Conservation (phyloP, 2,329 filamentous ascomycete genomes). For the Fusarium sp. region DNA sequence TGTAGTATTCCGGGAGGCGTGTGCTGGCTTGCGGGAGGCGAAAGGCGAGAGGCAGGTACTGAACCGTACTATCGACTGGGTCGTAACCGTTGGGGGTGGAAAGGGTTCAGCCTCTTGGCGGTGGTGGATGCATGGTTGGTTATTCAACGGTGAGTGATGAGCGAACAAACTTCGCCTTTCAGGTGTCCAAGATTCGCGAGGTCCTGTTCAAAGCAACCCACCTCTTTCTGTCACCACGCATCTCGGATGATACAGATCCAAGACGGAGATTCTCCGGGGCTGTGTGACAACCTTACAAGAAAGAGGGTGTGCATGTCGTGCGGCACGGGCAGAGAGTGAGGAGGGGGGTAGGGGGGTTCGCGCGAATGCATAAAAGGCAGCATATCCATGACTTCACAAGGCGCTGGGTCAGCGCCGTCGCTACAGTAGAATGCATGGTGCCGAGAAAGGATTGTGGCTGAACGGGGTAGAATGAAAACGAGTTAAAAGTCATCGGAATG, state of each 20-base stretch:
- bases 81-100: not conserved
- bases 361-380: slow-evolving; percentile 20
- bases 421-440: slow-evolving; percentile 17
- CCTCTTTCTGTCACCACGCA: not conserved
- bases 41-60: slow-evolving; percentile 4
- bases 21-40: not conserved
- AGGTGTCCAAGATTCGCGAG: not conserved
- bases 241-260: slow-evolving; percentile 9
- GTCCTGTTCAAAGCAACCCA: not conserved
- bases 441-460: slow-evolving; percentile 23
- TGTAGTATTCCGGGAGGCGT: not conserved
- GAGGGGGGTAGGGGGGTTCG: slow-evolving; percentile 1
- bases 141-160: slow-evolving; percentile 9
- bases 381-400: slow-evolving; percentile 28
- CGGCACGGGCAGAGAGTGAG: slow-evolving; percentile 10
- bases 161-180: not conserved
- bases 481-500: not conserved
- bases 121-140: not conserved
- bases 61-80: not conserved
- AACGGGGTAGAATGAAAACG: not conserved
- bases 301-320: slow-evolving; percentile 21
- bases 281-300: not conserved
- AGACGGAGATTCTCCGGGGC: slow-evolving; percentile 33
- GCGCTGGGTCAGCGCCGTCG: not conserved
- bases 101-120: not conserved